A percentile compares a stretch with the other conserved stretches of the same genome.
Evolutionary conservation across 495 filamentous ascomycete species (phyloP).

Genomic region (Articulospora tetracladia): DNA sequence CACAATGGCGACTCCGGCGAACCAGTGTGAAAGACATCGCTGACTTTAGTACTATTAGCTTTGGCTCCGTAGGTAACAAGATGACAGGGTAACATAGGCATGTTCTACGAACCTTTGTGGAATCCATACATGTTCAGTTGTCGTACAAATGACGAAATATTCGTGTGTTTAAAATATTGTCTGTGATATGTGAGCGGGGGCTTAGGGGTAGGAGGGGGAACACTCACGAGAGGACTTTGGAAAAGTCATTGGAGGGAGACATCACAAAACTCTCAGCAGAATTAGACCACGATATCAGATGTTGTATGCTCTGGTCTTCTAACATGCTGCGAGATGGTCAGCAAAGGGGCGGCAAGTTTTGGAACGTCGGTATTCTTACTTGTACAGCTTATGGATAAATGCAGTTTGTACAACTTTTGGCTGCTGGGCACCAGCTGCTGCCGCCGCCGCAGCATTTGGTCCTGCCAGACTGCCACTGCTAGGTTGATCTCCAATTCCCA

Average conservation of each 20-base stretch:
- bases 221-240: constrained; percentile 93
- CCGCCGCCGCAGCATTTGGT: constrained; percentile 44
- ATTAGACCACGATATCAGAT: constrained; percentile 92
- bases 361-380: constrained; percentile 53
- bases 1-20: constrained; percentile 93
- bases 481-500: constrained; percentile 23
- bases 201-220: constrained; percentile 3
- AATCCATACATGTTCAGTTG: constrained; percentile 99
- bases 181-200: constrained; percentile 29
- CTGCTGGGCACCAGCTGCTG: constrained; percentile 84
- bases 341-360: constrained; percentile 16
- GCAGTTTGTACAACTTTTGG: constrained; percentile 98
- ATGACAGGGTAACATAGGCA: not conserved
- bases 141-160: constrained; percentile 96
- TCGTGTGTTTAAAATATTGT: constrained; percentile 99
- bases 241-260: constrained; percentile 95
- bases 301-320: constrained; percentile 87
- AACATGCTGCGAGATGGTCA: constrained; percentile 73
- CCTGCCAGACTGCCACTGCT: constrained; percentile 23
- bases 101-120: constrained; percentile 76
- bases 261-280: constrained; percentile 97
- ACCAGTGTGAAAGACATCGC: constrained; percentile 97
- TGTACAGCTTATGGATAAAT: constrained; percentile 99
- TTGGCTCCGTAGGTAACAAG: not conserved
- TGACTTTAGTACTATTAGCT: constrained; percentile 56